Conservation (phyloP, 805 yeast species). For the Zygosaccharomyces lentus region DNA sequence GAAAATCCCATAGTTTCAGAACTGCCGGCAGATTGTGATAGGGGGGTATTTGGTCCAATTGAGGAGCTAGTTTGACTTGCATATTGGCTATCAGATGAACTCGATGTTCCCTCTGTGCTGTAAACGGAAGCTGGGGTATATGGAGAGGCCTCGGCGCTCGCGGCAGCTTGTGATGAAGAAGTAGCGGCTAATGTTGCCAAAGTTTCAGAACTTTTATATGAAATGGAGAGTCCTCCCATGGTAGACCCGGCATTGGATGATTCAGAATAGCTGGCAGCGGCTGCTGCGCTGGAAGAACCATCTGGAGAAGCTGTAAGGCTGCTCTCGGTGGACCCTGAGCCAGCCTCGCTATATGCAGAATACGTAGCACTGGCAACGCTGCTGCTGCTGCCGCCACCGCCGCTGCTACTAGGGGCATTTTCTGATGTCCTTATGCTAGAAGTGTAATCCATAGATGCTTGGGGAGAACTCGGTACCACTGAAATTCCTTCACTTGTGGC, state of each 20-base stretch:
- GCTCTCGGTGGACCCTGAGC: not conserved
- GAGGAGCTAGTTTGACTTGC: not conserved
- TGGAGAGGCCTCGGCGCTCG: not conserved
- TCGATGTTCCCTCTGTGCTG: not conserved
- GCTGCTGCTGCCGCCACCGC: not conserved
- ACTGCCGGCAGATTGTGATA: constrained; percentile 6
- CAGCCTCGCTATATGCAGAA: not conserved
- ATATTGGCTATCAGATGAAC: not conserved
- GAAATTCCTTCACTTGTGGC: not conserved
- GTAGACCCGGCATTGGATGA: not conserved
- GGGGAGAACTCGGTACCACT: not conserved
- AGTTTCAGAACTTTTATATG: not conserved
- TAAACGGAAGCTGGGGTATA: not conserved
- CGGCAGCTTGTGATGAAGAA: not conserved
- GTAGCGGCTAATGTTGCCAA: not conserved
- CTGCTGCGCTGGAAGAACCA: not conserved
- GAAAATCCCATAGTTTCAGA: not conserved
- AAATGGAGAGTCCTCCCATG: not conserved
- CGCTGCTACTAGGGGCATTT: not conserved
- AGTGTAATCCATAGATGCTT: not conserved
- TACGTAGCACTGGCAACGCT: not conserved
- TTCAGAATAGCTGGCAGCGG: not conserved
- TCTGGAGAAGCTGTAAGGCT: not conserved
- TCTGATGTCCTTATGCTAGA: not conserved
- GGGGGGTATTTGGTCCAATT: not conserved